Evolutionary conservation across 169 alveolate genomes (phyloP), one percentile per base, ranked within the genome.

Genomic region (Plasmodium gallinaceum): DNA sequence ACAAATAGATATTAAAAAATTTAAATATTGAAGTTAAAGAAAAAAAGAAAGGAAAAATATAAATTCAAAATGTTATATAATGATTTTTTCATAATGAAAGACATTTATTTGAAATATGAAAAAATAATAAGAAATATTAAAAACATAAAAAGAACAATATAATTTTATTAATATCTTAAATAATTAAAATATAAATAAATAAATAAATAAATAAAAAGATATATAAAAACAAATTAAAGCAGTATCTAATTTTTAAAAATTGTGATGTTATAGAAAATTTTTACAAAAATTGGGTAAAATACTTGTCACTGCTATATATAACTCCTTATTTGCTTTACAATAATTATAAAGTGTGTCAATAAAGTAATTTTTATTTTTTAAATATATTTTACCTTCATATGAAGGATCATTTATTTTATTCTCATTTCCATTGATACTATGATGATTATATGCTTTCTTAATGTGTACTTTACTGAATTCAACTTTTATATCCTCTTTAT

Each of bases 271-370:
- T 39, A 86, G 60, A 86, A 86, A 70, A 3, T 14, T 60, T 69
- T 64, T 48, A 2, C 88, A 71, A 86, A 86, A 86, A 43, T 86
- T 71, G 8, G 92, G 92, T 9, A 86, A 37, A 46, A 62, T 37
- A 12, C 20, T 46, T 24, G 43, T 45, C 74, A 86, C 68, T 42
- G 73, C 92, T 22, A 60, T 32, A 54, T 51, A 42, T 22, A 86
- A 61, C 20, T 61, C 58, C 14, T 45, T 42, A 74, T 71, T 71
- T 14, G 22, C 14, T 39, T 71, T 69, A 52, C 92, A 86, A n/a
- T 32, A 46, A 26, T 72, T 86, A 58, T 24, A 43, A 48, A 86
- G 62, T 9, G 65, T 71, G 20, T 86, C 76, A 32, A 86, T 71
- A 52, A 86, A 86, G 57, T 86, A 86, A 71, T 86, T 86, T 10